Evolutionary conservation across 257 asterid species (phyloP).

Genomic region (Nemophila menziesii): DNA sequence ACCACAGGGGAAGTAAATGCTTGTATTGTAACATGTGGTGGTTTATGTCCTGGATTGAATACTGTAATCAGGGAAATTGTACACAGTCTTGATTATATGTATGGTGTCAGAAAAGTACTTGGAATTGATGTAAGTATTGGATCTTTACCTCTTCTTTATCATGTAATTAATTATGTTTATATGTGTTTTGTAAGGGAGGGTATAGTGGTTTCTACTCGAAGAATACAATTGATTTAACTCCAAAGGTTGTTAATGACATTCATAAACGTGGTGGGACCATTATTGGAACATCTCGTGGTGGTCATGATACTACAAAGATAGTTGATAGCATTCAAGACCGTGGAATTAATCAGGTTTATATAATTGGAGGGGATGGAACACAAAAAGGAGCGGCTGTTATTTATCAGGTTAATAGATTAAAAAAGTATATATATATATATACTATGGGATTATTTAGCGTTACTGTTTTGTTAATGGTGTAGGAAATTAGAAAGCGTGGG

Average conservation of each 20-base stretch:
- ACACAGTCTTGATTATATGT: constrained; percentile 13
- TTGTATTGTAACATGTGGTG: constrained; percentile 17
- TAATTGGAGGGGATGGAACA: constrained; percentile 98
- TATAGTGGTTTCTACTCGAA: constrained; percentile 87
- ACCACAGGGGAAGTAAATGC: constrained; percentile 13
- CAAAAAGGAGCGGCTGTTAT: constrained; percentile 84
- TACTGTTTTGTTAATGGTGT: too few relatives aligned
- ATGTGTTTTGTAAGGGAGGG: constrained; percentile 60
- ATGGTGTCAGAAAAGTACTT: constrained; percentile 11
- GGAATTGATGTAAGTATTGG: constrained; percentile 16
- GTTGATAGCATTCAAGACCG: constrained; percentile 98
- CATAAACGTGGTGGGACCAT: constrained; percentile 98
- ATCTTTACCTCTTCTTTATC: too few relatives aligned
- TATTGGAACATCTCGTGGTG: constrained; percentile 94
- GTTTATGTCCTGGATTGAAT: constrained; percentile 16
- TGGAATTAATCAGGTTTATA: constrained; percentile 92
- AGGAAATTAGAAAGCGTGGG: too few relatives aligned
- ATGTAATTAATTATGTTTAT: too few relatives aligned
- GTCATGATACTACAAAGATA: constrained; percentile 84
- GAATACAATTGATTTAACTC: constrained; percentile 64
- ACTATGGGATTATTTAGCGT: too few relatives aligned
- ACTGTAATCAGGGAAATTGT: constrained; percentile 16
- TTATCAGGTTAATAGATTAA: too few relatives aligned
- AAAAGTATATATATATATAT: too few relatives aligned
- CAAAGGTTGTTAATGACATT: constrained; percentile 71